Conservation (phyloP, 2,329 filamentous ascomycete genomes). For the Tolypocladium guangdongense region DNA sequence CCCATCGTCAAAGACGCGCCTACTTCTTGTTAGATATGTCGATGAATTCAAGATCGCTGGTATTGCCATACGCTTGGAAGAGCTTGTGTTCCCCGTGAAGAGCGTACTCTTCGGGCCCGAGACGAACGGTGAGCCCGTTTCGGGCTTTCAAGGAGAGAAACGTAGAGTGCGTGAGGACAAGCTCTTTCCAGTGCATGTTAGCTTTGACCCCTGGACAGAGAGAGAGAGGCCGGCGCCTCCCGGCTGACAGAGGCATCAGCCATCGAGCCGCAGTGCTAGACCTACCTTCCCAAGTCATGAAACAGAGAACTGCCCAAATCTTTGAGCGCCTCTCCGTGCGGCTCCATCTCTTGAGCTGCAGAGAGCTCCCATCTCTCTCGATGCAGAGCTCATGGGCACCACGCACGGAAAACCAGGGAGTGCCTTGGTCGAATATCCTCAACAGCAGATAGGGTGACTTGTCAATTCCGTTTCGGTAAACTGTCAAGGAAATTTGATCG, state of each 20-base stretch:
- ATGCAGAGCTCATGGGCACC: slow-evolving; percentile 46
- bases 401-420: slow-evolving; percentile 34
- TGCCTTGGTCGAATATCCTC: slow-evolving; percentile 28
- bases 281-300: slow-evolving; percentile 50
- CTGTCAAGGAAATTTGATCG: slow-evolving; percentile 41
- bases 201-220: not conserved
- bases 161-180: slow-evolving; percentile 47
- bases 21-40: slow-evolving; percentile 12
- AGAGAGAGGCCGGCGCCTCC: not conserved
- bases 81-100: slow-evolving; percentile 37
- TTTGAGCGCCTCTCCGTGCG: slow-evolving; percentile 28
- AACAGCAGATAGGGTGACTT: slow-evolving; percentile 36
- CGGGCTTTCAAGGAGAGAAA: slow-evolving; percentile 46
- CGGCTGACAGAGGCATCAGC: not conserved
- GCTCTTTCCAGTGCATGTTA: slow-evolving; percentile 27
- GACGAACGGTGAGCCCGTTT: slow-evolving; percentile 30
- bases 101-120: slow-evolving; percentile 34
- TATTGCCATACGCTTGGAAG: slow-evolving; percentile 42
- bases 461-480: slow-evolving; percentile 34
- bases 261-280: not conserved
- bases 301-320: slow-evolving; percentile 44
- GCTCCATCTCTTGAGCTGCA: slow-evolving; percentile 44
- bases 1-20: slow-evolving; percentile 44
- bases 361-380: slow-evolving; percentile 32
- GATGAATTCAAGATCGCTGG: not conserved